Conservation (phyloP, 129 eudicot species). For the Tanacetum coccineum region DNA sequence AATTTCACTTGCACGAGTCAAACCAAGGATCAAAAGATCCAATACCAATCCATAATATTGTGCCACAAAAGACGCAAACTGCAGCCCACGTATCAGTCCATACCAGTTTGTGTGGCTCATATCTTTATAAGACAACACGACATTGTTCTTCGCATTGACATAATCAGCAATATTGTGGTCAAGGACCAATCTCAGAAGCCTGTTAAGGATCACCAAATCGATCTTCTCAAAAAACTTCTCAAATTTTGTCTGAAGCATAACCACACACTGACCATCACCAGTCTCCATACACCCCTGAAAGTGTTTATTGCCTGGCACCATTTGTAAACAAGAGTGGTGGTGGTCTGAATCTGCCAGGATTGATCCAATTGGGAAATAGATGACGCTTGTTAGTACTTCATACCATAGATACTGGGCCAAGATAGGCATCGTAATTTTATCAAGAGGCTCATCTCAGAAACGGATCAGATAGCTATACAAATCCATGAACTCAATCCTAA, state of each 20-base stretch:
- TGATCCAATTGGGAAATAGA: constrained; percentile 97
- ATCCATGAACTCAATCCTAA: constrained; percentile 98
- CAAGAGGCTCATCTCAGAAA: constrained; percentile 98
- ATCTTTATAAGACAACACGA: constrained; percentile 92
- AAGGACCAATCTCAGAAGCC: constrained; percentile 88
- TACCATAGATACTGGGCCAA: constrained; percentile 93
- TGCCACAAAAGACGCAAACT: constrained; percentile 96
- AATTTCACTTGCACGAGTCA: constrained; percentile 99
- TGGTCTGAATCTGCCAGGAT: constrained; percentile 99
- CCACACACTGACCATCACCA: constrained; percentile 97
- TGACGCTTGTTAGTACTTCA: constrained; percentile 98
- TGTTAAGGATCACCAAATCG: constrained; percentile 92
- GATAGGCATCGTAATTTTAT: constrained; percentile 98
- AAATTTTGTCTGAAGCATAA: constrained; percentile 95
- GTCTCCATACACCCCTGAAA: constrained; percentile 88
- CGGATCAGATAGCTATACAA: constrained; percentile 90
- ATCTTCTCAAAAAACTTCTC: constrained; percentile 98
- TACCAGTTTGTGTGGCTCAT: constrained; percentile 98
- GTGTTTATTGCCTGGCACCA: constrained; percentile 99
- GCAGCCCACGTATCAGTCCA: constrained; percentile 97
- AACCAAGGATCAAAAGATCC: constrained; percentile 90
- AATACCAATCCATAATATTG: constrained; percentile 91
- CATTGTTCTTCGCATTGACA: constrained; percentile 95
- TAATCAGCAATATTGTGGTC: constrained; percentile 99
- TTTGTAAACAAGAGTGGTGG: constrained; percentile 93